Conservation (phyloP, 352 stramenopile genomes). For the Phytopythium mirpurense region DNA sequence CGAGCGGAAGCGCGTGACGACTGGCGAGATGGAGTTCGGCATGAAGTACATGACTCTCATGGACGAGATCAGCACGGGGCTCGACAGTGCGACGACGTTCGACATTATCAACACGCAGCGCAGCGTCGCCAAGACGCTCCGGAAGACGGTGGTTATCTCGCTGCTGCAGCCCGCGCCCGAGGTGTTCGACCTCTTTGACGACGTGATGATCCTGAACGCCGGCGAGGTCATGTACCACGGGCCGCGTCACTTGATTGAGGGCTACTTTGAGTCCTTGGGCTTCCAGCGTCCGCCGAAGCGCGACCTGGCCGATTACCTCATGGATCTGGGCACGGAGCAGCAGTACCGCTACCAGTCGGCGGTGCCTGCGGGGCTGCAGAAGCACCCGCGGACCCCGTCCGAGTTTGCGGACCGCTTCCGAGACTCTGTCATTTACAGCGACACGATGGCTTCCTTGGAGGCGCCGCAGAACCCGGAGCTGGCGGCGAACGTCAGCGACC, state of each 20-base stretch:
- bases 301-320: constrained; percentile 89
- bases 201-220: constrained; percentile 22
- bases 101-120: constrained; percentile 69
- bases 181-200: too few species aligned
- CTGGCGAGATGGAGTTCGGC: constrained; percentile 34
- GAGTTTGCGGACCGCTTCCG: constrained; percentile 44
- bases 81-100: constrained; percentile 86
- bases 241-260: constrained; percentile 30
- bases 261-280: constrained; percentile 74
- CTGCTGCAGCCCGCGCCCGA: constrained; percentile 66
- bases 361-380: constrained; percentile 2
- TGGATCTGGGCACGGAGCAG: constrained; percentile 44
- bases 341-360: constrained; percentile 16
- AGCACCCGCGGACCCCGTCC: constrained; percentile 15
- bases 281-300: constrained; percentile 39
- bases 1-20: constrained; percentile 51
- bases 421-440: constrained; percentile 26
- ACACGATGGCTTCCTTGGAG: constrained; percentile 62
- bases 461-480: constrained; percentile 82
- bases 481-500: constrained; percentile 56
- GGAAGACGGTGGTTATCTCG: constrained; percentile 46
- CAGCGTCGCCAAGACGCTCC: constrained; percentile 28
- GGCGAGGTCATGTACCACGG: constrained; percentile 28
- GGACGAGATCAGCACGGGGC: constrained; percentile 90
- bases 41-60: constrained; percentile 57